Base-by-base conservation (phyloP, 441 rosid species). In the Eruca vesicaria region DNA sequence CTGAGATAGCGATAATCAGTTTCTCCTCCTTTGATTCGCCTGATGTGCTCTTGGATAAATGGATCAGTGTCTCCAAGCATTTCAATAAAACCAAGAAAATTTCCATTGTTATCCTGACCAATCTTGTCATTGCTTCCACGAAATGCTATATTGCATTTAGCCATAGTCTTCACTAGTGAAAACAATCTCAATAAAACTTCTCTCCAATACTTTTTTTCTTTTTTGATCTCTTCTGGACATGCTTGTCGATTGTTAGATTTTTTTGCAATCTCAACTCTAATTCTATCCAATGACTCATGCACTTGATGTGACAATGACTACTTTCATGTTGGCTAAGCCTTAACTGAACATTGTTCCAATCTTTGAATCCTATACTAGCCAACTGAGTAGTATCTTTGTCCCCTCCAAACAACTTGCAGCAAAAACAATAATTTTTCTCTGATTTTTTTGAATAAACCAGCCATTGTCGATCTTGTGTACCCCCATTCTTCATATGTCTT, bases 121-220 rank as follows among this genome's bases (percentile, higher is more conserved):
- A 52, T 7, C 19, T 52, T 67, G 4, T 67, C 45, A 11, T 52
- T 67, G 4, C 14, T 67, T 20, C 62, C 61, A 32, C 62, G 18
- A 12, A 50, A 66, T 1, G 45, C 4, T 50, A 50, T 36, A 32
- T 36, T 36, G 43, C n/a, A 36, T 36, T 36, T 36, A 36, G n/a
- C 43, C 43, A 36, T 36, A 36, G 43, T 36, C 43, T 36, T 36
- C 16, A 66, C 57, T 6, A 66, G 12, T 66, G 57, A 8, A 55
- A 68, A 52, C 8, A 55, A 1, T 53, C 63, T 68, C 52, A 68
- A 33, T 3, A 68, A 20, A 19, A 68, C 63, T 20, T 55, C 63
- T 68, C 53, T 56, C 72, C 35, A 56, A 56, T 56, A 53, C 6
- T 20, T n/a, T n/a, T 56, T 68, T 7, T 68, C 53, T n/a, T 23